Evolutionary conservation across 176 grass and related monocot species (phyloP).

Genomic region (Eleusine coracana): DNA sequence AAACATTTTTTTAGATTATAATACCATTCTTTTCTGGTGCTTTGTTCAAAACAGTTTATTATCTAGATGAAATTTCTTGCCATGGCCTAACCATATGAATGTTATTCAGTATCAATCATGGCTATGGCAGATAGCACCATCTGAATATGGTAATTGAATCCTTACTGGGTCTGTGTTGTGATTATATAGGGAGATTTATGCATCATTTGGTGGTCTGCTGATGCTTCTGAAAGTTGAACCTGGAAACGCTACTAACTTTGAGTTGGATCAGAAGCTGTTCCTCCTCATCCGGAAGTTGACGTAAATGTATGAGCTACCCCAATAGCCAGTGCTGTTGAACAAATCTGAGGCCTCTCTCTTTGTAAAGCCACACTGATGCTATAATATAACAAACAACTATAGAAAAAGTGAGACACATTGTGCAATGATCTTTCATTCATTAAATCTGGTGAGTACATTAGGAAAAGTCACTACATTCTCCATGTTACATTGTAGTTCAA

Average conservation of each 20-base stretch:
- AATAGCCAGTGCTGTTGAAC: neutral
- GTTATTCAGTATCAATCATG: neutral
- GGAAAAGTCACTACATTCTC: too few species aligned
- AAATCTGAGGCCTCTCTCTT: neutral
- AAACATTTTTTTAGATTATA: neutral
- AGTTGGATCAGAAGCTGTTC: constrained; percentile 72
- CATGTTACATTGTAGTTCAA: too few species aligned
- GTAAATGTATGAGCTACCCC: constrained; percentile 2
- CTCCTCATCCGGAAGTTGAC: constrained; percentile 57
- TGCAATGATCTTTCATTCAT: too few species aligned
- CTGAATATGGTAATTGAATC: neutral
- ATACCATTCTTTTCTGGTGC: neutral
- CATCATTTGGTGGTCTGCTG: constrained; percentile 64
- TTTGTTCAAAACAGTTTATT: neutral
- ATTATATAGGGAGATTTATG: constrained; percentile 59
- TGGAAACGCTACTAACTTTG: constrained; percentile 43
- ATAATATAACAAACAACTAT: too few species aligned
- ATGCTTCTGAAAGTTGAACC: constrained; percentile 61
- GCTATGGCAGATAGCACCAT: too few species aligned
- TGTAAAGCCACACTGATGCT: too few species aligned
- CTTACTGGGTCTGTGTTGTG: neutral
- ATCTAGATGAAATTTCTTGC: neutral
- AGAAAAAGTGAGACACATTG: too few species aligned
- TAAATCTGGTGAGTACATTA: too few species aligned
- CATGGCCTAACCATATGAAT: neutral